phyloP scores from a whole-genome alignment of 2,329 filamentous ascomycete species.

The Hypoxylon sp. region DNA sequence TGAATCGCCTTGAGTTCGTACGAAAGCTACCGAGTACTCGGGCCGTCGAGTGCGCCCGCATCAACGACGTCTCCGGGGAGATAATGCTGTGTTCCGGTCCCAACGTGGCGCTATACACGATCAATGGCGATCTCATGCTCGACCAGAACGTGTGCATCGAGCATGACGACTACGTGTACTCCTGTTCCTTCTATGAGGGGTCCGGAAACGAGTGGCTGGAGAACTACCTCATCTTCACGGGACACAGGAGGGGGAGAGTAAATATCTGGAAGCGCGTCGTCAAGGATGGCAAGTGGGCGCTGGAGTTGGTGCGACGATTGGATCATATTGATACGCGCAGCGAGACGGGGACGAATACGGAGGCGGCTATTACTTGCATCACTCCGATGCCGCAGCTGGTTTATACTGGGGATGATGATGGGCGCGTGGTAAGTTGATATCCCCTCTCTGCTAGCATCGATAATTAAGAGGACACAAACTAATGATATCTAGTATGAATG shows the following conservation, averaged over 20 bases:
- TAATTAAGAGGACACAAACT: conserved; percentile 19
- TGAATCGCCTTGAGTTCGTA: conserved; percentile 91
- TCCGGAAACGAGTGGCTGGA: conserved; percentile 92
- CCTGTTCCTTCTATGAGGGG: conserved; percentile 94
- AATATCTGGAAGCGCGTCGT: conserved; percentile 79
- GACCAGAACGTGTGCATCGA: conserved; percentile 83
- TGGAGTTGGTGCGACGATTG: conserved; percentile 84
- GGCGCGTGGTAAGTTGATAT: conserved; percentile 81
- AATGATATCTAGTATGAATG: conserved; percentile 69
- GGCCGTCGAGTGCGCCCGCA: conserved; percentile 79
- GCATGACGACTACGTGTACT: conserved; percentile 81
- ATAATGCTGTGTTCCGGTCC: conserved; percentile 87
- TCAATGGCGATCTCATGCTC: conserved; percentile 88
- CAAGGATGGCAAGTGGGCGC: conserved; percentile 75
- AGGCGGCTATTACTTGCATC: conserved; percentile 87
- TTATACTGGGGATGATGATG: conserved; percentile 95
- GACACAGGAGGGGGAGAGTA: conserved; percentile 85
- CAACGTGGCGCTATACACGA: conserved; percentile 82
- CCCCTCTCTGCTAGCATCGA: background rate
- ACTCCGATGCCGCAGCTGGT: conserved; percentile 85
- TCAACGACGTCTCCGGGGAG: conserved; percentile 93
- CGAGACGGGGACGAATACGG: conserved; percentile 70
- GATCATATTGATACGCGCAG: conserved; percentile 82
- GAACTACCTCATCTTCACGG: conserved; percentile 88
- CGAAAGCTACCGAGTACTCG: conserved; percentile 76